phyloP scores from a whole-genome alignment of 495 filamentous ascomycete species.

The Neurospora discreta region DNA sequence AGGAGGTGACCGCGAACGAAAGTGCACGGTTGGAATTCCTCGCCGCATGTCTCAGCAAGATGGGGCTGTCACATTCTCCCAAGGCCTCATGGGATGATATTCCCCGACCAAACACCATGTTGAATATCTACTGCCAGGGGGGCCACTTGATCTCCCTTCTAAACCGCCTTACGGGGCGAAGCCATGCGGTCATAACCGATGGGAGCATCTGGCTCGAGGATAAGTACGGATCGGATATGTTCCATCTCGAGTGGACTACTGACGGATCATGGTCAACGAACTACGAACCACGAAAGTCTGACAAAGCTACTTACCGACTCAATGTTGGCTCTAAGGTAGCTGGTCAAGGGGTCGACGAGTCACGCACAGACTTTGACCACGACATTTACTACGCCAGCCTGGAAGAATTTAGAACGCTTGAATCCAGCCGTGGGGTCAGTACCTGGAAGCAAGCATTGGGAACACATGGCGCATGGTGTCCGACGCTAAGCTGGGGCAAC shows the following conservation, averaged over 20 bases:
- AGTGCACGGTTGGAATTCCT: conserved; percentile 61
- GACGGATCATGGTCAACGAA: neutral
- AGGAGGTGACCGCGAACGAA: conserved; percentile 61
- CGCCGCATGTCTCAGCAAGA: conserved; percentile 67
- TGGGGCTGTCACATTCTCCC: conserved; percentile 83
- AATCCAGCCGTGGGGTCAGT: neutral
- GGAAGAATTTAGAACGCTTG: conserved; percentile 40
- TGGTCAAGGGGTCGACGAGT: neutral
- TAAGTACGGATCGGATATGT: neutral
- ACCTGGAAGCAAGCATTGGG: neutral
- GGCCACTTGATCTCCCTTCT: neutral
- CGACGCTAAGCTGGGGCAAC: conserved; percentile 58
- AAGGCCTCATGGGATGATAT: conserved; percentile 46
- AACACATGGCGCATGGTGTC: conserved; percentile 20
- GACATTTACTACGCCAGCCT: conserved; percentile 66
- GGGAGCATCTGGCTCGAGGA: neutral
- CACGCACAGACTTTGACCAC: conserved; percentile 58
- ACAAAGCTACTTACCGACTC: neutral
- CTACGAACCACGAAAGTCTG: neutral
- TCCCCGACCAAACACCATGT: neutral
- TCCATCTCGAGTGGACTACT: neutral
- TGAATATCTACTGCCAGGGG: neutral
- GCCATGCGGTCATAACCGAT: neutral
- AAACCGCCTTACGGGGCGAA: neutral
- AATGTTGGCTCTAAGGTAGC: neutral